phyloP scores from a whole-genome alignment of 2,329 filamentous ascomycete species.

The Aspergillus costaricaensis region DNA sequence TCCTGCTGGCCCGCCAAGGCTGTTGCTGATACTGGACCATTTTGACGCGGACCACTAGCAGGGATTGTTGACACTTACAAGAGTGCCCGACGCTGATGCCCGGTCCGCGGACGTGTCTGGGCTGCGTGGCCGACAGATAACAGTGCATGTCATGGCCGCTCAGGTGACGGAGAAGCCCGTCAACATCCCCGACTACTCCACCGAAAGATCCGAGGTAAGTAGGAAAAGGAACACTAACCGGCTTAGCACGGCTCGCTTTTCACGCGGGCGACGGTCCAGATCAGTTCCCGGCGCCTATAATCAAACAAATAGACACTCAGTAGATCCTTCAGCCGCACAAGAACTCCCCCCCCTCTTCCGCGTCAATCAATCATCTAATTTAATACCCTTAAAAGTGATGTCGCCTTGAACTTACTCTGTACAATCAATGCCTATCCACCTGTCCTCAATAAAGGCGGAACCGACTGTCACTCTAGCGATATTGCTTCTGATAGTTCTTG shows the following conservation, averaged over 20 bases:
- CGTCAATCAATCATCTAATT: background rate
- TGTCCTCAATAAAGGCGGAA: background rate
- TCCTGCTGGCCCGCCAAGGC: slow-evolving; percentile 12
- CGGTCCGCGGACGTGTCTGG: slow-evolving; percentile 7
- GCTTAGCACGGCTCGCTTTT: slow-evolving; percentile 2
- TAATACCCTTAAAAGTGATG: background rate
- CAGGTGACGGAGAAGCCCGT: slow-evolving; percentile 11
- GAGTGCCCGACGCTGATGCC: slow-evolving; percentile 11
- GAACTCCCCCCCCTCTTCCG: background rate
- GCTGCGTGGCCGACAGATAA: slow-evolving; percentile 9
- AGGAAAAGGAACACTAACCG: background rate
- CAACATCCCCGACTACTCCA: slow-evolving; percentile 4
- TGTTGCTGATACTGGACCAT: background rate
- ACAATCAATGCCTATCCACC: background rate
- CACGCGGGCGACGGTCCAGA: background rate
- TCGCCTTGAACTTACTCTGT: too few relatives aligned
- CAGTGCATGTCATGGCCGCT: slow-evolving; percentile 11
- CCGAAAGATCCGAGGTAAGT: slow-evolving; percentile 13
- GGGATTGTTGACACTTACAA: background rate
- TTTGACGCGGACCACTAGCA: background rate
- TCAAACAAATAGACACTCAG: slow-evolving; percentile 7
- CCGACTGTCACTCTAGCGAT: background rate
- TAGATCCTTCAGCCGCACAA: slow-evolving; percentile 8
- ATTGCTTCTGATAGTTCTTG: background rate
- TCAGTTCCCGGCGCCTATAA: slow-evolving; percentile 4